A percentile compares a stretch with the other conserved stretches of the same genome.
These are phyloP conservation scores for Microcera coccophila DNA, from an alignment of 2,329 filamentous ascomycete species.

Conservation along the genomic window DNA sequence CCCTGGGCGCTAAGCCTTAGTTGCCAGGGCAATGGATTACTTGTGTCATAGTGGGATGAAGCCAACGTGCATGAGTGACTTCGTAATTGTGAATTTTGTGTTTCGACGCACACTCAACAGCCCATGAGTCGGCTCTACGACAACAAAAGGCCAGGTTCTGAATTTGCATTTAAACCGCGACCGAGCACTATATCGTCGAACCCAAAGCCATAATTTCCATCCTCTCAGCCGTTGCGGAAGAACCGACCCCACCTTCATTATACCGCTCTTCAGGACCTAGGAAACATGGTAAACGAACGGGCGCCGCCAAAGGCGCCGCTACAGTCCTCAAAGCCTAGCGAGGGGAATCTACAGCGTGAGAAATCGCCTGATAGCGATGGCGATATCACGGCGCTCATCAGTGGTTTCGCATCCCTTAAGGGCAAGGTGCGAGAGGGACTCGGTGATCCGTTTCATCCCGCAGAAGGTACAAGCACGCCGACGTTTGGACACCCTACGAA, in stretches of 20 bases:
- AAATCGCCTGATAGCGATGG: constrained; percentile 31
- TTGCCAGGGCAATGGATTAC: constrained; percentile 26
- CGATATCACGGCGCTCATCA: constrained; percentile 33
- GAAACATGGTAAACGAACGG: constrained; percentile 46
- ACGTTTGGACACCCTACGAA: constrained; percentile 39
- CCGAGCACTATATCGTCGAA: constrained; percentile 13
- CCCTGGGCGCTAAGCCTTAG: constrained; percentile 6
- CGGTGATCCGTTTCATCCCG: constrained; percentile 11
- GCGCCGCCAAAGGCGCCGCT: constrained; percentile 43
- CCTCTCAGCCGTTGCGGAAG: background rate
- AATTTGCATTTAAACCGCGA: constrained; percentile 21
- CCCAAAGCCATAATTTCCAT: constrained; percentile 15
- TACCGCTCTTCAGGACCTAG: constrained; percentile 16
- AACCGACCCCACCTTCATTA: constrained; percentile 8
- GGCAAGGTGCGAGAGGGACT: constrained; percentile 15
- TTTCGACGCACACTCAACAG: constrained; percentile 11
- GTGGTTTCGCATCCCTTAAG: constrained; percentile 28
- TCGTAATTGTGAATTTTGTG: constrained; percentile 16
- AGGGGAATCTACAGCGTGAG: constrained; percentile 25
- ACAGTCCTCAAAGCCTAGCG: constrained; percentile 36
- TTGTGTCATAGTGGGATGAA: constrained; percentile 22
- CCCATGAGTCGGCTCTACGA: constrained; percentile 2
- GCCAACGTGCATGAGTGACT: constrained; percentile 12
- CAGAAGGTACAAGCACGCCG: constrained; percentile 20
- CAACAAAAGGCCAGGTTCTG: constrained; percentile 12